These are phyloP conservation scores for Raphanus sativus DNA, from an alignment of 345 rosid genomes.

Conservation along the genomic window DNA sequence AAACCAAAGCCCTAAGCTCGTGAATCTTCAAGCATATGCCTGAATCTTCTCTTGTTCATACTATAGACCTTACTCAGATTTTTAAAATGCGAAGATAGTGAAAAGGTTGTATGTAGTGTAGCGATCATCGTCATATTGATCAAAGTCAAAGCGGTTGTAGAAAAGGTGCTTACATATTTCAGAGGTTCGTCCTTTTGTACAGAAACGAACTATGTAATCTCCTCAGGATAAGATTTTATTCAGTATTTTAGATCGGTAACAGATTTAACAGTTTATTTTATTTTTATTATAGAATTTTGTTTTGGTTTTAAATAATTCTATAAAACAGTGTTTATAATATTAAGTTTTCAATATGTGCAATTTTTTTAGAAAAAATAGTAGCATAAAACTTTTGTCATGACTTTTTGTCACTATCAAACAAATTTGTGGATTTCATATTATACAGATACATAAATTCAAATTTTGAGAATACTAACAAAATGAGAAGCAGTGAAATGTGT, in stretches of 20 bases:
- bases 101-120: background rate
- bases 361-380: background rate
- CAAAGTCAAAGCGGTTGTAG: background rate
- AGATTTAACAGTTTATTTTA: background rate
- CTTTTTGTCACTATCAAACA: background rate
- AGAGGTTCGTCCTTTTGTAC: background rate
- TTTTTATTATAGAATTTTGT: background rate
- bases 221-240: background rate
- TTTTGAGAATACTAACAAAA: background rate
- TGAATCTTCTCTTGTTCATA: conserved; percentile 31
- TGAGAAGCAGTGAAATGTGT: background rate
- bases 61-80: background rate
- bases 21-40: conserved; percentile 21
- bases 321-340: background rate
- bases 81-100: background rate
- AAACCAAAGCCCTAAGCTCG: conserved; percentile 15
- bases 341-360: background rate
- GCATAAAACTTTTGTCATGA: background rate
- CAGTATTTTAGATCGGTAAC: background rate
- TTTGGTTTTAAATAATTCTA: background rate
- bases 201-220: background rate
- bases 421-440: background rate
- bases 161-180: background rate
- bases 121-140: background rate
- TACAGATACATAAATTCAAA: background rate